These are phyloP conservation scores for Dillenia suffruticosa DNA, from an alignment of 164 flowering plant species.

Conservation along the genomic window DNA sequence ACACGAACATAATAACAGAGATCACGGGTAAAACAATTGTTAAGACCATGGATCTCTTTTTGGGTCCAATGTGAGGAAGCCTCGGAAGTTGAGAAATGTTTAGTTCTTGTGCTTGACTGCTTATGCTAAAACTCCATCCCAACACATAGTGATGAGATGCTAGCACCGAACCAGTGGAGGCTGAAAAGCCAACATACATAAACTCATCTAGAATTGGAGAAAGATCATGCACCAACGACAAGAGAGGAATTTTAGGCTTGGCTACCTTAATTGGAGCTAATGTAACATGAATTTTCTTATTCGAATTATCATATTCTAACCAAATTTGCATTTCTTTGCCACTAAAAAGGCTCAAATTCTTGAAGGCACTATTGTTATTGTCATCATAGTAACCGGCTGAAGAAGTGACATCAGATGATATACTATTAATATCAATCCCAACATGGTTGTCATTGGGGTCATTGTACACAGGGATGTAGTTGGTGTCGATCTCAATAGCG, in stretches of 20 bases:
- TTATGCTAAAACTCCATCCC: slow-evolving; percentile 9
- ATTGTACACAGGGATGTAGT: too few relatives aligned
- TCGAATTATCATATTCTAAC: too few relatives aligned
- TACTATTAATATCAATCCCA: too few relatives aligned
- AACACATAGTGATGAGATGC: background rate
- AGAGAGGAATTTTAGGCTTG: background rate
- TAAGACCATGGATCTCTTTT: background rate
- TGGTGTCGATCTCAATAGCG: too few relatives aligned
- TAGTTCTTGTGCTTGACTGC: slow-evolving; percentile 1
- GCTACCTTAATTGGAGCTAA: background rate
- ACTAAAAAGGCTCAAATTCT: too few relatives aligned
- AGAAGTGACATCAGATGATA: too few relatives aligned
- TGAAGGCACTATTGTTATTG: background rate
- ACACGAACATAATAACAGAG: background rate
- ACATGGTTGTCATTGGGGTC: too few relatives aligned
- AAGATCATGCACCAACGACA: background rate
- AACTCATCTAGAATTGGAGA: background rate
- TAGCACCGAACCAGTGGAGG: background rate
- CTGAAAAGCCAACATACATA: slow-evolving; percentile 11
- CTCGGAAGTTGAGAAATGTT: background rate
- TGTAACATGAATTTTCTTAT: too few relatives aligned
- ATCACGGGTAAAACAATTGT: background rate
- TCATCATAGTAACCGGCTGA: too few relatives aligned
- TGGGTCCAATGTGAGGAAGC: background rate
- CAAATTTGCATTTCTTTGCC: too few relatives aligned